Base-by-base conservation (phyloP, 257 asterid species). In the Capsicum pubescens region DNA sequence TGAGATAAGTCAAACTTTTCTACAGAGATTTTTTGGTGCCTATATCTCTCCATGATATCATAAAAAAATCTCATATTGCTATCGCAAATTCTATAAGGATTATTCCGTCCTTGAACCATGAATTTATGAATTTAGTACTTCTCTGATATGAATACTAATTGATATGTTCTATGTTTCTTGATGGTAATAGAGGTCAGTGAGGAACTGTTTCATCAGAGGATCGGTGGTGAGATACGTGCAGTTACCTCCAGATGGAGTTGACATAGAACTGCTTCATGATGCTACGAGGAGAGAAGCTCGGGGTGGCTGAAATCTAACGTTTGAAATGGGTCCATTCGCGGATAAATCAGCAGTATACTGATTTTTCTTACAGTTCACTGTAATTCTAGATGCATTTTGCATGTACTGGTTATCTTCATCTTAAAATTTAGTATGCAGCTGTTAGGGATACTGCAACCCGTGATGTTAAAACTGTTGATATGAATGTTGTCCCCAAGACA, bases 241-340 rank as follows among this genome's bases (percentile, higher is more conserved):
- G 87, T 89, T 97, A 88, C 99, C 99, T 9, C 98, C 98, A 0
- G 99, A 97, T 79, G 99, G 99, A 84, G 98, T 95, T 85, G 99
- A 94, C 52, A 91, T 94, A 2, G 99, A 95, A 83, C 91, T 95
- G 56, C 98, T 95, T 80, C 99, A 95, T 58, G 99, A 95, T 89
- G 99, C 99, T 82, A 95, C 99, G 0, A 91, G 99, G 90, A 92
- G 99, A 89, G 99, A 95, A 89, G 99, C 99, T 86, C 93, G 97
- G 5, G 97, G 98, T 55, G 94, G 94, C 81, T 95, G 84, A 89
- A 77, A 46, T 68, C 67, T 54, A 16, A 57, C 10, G 55, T 80
- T 16, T 0, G 8, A 80, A 58, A 79, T 35, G n/a, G 17, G 12
- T 42, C 35, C 58, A 6, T 57, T 80, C 21, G 55, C 9, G 72